These are phyloP conservation scores for Metroxylon sagu DNA, from an alignment of 176 grass and related monocot genomes.

Conservation along the genomic window DNA sequence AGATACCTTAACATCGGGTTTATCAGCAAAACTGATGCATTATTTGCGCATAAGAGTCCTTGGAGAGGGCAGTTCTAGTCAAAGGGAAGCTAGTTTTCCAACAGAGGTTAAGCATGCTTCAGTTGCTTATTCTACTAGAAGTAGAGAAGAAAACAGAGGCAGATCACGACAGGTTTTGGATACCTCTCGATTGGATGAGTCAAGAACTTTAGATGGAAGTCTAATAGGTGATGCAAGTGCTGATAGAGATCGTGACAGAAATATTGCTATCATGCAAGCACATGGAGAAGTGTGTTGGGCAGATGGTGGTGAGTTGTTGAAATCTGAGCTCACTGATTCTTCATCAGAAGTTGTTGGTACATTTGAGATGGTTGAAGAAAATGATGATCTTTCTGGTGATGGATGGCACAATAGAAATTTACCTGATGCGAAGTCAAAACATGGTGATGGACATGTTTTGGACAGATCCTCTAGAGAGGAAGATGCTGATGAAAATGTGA, in stretches of 20 bases:
- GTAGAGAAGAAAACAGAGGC: constrained; percentile 55
- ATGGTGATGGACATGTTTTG: constrained; percentile 23
- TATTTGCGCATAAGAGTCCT: constrained; percentile 68
- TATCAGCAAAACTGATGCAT: constrained; percentile 85
- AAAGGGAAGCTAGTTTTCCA: constrained; percentile 53
- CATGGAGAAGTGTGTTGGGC: constrained; percentile 26
- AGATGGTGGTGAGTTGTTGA: constrained; percentile 29
- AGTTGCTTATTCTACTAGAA: constrained; percentile 14
- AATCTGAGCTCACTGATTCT: constrained; percentile 31
- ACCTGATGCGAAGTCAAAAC: constrained; percentile 30
- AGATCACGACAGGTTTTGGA: constrained; percentile 49
- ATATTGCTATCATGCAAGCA: constrained; percentile 28
- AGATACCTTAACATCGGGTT: constrained; percentile 61
- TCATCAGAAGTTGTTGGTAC: constrained; percentile 26
- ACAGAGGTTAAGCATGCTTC: constrained; percentile 38
- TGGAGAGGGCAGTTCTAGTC: constrained; percentile 44
- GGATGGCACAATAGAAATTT: constrained; percentile 16
- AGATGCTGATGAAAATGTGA: constrained; percentile 29
- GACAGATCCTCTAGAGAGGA: constrained; percentile 22
- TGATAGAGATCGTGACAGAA: constrained; percentile 27
- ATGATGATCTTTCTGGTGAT: constrained; percentile 29
- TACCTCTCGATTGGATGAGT: constrained; percentile 26
- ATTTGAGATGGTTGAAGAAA: constrained; percentile 10
- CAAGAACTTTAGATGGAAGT: constrained; percentile 25
- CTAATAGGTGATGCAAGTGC: constrained; percentile 15